phyloP scores from a whole-genome alignment of 2,329 filamentous ascomycete species.

The Pestalotiopsis fici region DNA sequence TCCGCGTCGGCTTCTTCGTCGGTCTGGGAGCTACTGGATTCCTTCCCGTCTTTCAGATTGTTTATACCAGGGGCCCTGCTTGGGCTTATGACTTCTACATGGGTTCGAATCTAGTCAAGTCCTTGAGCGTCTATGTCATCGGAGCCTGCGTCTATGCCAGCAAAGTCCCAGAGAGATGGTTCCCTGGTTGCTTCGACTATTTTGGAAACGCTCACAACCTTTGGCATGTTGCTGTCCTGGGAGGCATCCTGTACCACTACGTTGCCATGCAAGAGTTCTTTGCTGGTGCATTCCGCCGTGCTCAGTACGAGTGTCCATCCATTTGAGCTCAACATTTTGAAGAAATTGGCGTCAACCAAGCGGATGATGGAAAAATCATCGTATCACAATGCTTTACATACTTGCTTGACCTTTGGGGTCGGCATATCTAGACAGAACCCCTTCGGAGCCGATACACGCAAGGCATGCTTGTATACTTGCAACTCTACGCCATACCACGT shows the following conservation, averaged over 20 bases:
- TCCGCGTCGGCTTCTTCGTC: slow-evolving; percentile 88
- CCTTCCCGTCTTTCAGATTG: slow-evolving; percentile 83
- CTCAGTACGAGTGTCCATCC: slow-evolving; percentile 58
- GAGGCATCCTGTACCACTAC: slow-evolving; percentile 97
- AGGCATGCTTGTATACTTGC: background rate
- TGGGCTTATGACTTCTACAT: slow-evolving; percentile 92
- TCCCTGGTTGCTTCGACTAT: slow-evolving; percentile 92
- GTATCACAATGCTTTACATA: background rate
- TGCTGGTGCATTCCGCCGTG: slow-evolving; percentile 70
- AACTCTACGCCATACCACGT: background rate
- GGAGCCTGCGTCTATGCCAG: slow-evolving; percentile 89
- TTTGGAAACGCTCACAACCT: slow-evolving; percentile 94
- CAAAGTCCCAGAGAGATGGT: slow-evolving; percentile 91
- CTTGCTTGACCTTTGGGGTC: background rate
- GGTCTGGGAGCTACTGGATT: slow-evolving; percentile 86
- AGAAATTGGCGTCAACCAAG: background rate
- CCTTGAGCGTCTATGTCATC: slow-evolving; percentile 78
- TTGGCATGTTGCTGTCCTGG: slow-evolving; percentile 89
- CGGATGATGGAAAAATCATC: background rate
- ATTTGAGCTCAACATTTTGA: slow-evolving; percentile 38
- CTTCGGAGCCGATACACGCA: background rate
- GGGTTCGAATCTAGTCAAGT: slow-evolving; percentile 73
- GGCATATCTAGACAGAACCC: background rate
- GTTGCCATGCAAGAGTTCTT: slow-evolving; percentile 96
- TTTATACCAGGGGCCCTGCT: slow-evolving; percentile 71